Percentiles rank a stretch among this genome's conserved stretches.
Conservation (phyloP, 805 yeast species). For the Metahyphopichia silvanorum region DNA sequence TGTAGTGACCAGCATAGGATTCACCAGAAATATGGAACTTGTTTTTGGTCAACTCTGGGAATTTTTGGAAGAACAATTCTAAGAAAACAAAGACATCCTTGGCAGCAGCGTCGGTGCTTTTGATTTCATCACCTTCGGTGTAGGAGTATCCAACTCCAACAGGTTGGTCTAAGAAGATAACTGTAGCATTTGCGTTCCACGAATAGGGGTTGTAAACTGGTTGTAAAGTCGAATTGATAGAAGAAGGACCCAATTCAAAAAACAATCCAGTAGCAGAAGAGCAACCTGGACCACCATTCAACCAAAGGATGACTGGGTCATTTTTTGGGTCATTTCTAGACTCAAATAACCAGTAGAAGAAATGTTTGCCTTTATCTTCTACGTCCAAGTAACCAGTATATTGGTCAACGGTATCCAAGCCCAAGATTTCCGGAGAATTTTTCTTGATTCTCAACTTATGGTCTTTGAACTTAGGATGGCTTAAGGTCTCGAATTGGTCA, state of each 20-base stretch:
- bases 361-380: slow-evolving; percentile 54
- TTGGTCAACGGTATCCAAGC: slow-evolving; percentile 35
- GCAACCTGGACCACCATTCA: slow-evolving; percentile 97
- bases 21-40: slow-evolving; percentile 91
- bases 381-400: slow-evolving; percentile 40
- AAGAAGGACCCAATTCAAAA: slow-evolving; percentile 89
- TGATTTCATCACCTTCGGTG: slow-evolving; percentile 57
- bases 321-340: slow-evolving; percentile 81
- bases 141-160: slow-evolving; percentile 89
- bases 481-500: slow-evolving; percentile 14
- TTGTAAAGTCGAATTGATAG: slow-evolving; percentile 60
- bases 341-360: slow-evolving; percentile 93
- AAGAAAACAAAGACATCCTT: slow-evolving; percentile 83
- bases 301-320: slow-evolving; percentile 89
- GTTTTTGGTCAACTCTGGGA: slow-evolving; percentile 60
- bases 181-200: slow-evolving; percentile 90
- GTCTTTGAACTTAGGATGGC: slow-evolving; percentile 18
- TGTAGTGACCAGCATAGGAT: slow-evolving; percentile 91
- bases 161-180: slow-evolving; percentile 91
- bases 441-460: slow-evolving; percentile 29
- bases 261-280: slow-evolving; percentile 87
- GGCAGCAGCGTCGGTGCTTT: slow-evolving; percentile 78
- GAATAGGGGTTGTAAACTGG: slow-evolving; percentile 80
- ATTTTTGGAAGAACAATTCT: slow-evolving; percentile 76
- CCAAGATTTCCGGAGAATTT: slow-evolving; percentile 31